These are phyloP conservation scores for Malus sylvestris DNA, from an alignment of 306 rosid genomes.

Conservation along the genomic window DNA sequence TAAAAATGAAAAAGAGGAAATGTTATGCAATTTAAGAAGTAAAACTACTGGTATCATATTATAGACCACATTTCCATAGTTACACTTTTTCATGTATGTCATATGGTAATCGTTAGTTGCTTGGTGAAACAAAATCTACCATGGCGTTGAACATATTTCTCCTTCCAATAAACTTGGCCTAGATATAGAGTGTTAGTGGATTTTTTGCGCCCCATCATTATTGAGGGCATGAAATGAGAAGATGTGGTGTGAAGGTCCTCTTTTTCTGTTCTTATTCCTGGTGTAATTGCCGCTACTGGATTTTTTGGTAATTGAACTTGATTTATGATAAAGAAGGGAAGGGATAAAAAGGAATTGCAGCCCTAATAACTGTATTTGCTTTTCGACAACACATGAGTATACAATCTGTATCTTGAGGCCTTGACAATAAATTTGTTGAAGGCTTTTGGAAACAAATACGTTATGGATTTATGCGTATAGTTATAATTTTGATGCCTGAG, in stretches of 20 bases:
- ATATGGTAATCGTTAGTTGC: background rate
- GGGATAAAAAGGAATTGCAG: background rate
- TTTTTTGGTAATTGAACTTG: background rate
- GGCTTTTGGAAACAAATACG: background rate
- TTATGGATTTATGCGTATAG: background rate
- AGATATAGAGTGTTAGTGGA: background rate
- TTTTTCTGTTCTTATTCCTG: no score
- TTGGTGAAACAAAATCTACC: background rate
- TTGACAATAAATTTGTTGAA: background rate
- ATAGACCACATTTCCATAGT: background rate
- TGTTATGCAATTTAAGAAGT: background rate
- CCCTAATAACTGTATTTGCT: background rate
- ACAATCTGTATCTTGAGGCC: no score
- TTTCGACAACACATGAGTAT: background rate
- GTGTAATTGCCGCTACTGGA: background rate
- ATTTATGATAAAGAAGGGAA: background rate
- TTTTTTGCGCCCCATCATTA: background rate
- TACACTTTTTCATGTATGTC: background rate
- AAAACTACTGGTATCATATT: background rate
- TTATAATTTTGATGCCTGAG: background rate
- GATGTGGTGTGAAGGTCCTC: background rate
- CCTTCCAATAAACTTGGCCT: background rate
- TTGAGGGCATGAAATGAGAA: background rate
- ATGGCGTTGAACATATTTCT: background rate
- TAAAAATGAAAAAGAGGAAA: background rate